These are phyloP conservation scores for Chrysopogon serrulatus DNA, from an alignment of 176 grass and related monocot species.

Conservation along the genomic window DNA sequence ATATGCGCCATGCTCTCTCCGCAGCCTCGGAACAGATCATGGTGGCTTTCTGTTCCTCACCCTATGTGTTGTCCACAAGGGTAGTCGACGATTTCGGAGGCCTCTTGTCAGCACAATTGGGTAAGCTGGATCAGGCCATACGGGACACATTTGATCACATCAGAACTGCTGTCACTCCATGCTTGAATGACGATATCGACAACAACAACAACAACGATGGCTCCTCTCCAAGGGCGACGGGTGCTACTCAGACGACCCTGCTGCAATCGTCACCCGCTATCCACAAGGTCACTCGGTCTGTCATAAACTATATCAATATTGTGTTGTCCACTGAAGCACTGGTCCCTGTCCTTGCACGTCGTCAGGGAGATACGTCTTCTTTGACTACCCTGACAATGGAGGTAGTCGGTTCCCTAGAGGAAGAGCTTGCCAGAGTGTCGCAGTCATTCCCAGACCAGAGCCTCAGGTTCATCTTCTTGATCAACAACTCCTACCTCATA, in stretches of 20 bases:
- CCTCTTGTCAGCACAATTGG: neutral
- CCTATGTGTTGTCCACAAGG: neutral
- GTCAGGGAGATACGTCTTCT: no score
- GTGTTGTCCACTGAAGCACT: no score
- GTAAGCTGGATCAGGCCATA: neutral
- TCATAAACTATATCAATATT: neutral
- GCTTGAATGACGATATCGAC: neutral
- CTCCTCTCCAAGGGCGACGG: no score
- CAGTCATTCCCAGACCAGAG: no score
- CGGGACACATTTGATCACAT: neutral
- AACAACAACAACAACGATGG: neutral
- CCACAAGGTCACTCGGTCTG: neutral
- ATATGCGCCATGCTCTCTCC: neutral
- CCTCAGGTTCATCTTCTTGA: neutral
- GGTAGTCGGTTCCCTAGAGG: no score
- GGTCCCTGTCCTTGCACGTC: no score
- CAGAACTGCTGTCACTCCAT: neutral
- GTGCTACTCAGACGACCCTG: neutral
- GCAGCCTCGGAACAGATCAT: neutral
- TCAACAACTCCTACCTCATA: neutral
- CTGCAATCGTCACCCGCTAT: neutral
- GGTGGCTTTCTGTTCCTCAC: neutral
- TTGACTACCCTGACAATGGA: no score
- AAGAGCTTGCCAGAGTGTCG: no score
- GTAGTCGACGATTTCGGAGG: neutral